Percentiles rank a stretch among this genome's conserved stretches.
phyloP scores from a whole-genome alignment of 2,329 filamentous ascomycete genomes.

The Incumbomyces delicatus region DNA sequence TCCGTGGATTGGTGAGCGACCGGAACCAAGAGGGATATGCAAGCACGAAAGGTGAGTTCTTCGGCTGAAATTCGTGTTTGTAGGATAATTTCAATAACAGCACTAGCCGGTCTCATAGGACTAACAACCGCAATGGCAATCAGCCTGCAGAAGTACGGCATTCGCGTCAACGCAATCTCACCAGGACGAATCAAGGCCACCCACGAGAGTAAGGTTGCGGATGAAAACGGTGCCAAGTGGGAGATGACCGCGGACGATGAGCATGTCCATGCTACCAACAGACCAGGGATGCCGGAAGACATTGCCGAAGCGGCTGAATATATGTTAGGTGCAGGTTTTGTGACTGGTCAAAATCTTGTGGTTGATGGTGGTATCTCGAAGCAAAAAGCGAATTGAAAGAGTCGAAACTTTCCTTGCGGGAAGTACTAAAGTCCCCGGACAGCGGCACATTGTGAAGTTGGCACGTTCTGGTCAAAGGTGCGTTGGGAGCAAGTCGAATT shows the following conservation, averaged over 20 bases:
- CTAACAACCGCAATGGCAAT: slow-evolving; percentile 31
- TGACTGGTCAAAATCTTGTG: slow-evolving; percentile 21
- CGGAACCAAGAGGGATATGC: slow-evolving; percentile 43
- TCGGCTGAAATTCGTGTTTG: background rate
- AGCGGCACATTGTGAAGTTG: too few species aligned
- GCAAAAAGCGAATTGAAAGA: background rate
- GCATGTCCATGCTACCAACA: slow-evolving; percentile 32
- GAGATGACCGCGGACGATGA: slow-evolving; percentile 32
- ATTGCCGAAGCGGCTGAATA: slow-evolving; percentile 36
- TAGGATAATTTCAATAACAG: too few species aligned
- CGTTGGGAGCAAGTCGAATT: too few species aligned
- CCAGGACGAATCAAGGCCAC: slow-evolving; percentile 38
- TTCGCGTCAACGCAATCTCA: slow-evolving; percentile 33
- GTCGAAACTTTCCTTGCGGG: too few species aligned
- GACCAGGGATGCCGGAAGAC: slow-evolving; percentile 37
- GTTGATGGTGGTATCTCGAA: slow-evolving; percentile 23
- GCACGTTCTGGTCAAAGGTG: too few species aligned
- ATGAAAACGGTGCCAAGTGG: slow-evolving; percentile 33
- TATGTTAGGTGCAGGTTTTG: slow-evolving; percentile 17
- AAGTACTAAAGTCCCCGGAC: too few species aligned
- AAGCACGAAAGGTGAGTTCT: slow-evolving; percentile 25
- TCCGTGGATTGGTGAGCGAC: slow-evolving; percentile 38
- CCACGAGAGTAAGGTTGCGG: slow-evolving; percentile 38
- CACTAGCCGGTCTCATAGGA: slow-evolving; percentile 23
- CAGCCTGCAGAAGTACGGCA: slow-evolving; percentile 25